Base-by-base conservation (phyloP, 2,329 filamentous ascomycete species). In the Arthrocladium fulminans region DNA sequence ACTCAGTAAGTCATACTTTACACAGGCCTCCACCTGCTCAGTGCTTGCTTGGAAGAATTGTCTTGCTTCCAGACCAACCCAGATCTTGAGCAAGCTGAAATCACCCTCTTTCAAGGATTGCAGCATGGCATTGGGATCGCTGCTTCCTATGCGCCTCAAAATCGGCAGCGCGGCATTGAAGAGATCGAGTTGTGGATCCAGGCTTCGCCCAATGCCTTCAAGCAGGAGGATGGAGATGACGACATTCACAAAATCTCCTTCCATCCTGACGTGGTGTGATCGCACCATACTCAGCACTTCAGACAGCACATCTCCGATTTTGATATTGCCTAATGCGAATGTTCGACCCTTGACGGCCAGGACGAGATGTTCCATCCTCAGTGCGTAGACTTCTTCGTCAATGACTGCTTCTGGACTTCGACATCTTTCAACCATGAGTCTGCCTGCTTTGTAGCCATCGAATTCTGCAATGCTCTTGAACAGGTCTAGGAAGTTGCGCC, bases 181-280 rank as follows among this genome's bases (percentile, higher is more conserved):
- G 10, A 98, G 73, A 67, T 98, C 92, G 40, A 96, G 72, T 46
- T 90, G 75, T 0, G 92, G 90, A 63, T 97, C 84, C 13, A 98
- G 69, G 51, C 76, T 87, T 52, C 92, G 78, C 0, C 92, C 92
- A 60, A 97, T 98, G 5, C 92, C 92, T 64, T 98, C 92, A 1
- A 98, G 74, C 2, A 98, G 74, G 27, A 98, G 71, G 46, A 97
- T 96, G 51, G 88, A 94, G 50, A 98, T 84, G 24, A 98, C 90
- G 3, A 98, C 92, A 62, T 98, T 98, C 63, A 98, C 88, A 63
- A 97, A 98, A 64, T 98, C 92, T 7, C 92, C 92, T 66, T 98
- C 92, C 44, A 98, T 77, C 7, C 92, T 78, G 3, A 98, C 92
- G 62, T 98, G 92, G 64, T 98, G 92, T 8, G 74, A 34, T 48